Percentiles rank a stretch among this genome's conserved stretches.
phyloP scores from a whole-genome alignment of 2,329 filamentous ascomycete genomes.

The Keithomyces neogunnii region DNA sequence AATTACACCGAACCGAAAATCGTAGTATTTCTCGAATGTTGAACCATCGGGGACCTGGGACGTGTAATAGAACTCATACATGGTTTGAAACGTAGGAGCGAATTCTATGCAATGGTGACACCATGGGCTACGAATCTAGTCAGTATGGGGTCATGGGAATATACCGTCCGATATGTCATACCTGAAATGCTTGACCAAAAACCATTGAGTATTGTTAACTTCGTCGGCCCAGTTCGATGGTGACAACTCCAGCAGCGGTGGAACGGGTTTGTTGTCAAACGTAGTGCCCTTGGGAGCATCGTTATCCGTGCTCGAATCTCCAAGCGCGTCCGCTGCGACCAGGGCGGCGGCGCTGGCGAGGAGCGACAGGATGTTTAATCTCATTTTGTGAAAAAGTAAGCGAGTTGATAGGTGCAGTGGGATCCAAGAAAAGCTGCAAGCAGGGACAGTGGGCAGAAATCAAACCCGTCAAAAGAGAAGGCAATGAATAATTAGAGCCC shows the following conservation, averaged over 20 bases:
- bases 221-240: conserved; percentile 49
- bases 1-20: conserved; percentile 78
- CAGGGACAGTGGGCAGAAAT: neutral
- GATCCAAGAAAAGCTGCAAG: neutral
- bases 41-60: conserved; percentile 60
- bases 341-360: conserved; percentile 33
- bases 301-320: conserved; percentile 26
- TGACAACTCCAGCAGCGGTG: conserved; percentile 53
- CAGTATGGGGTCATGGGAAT: conserved; percentile 13
- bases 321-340: conserved; percentile 19
- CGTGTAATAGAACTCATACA: conserved; percentile 93
- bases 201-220: conserved; percentile 42
- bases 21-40: conserved; percentile 71
- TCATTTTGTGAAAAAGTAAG: conserved; percentile 18
- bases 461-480: neutral
- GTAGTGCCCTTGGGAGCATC: conserved; percentile 34
- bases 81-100: conserved; percentile 79
- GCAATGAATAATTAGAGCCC: neutral
- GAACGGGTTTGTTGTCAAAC: conserved; percentile 61
- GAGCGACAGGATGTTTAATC: conserved; percentile 31
- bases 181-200: conserved; percentile 61
- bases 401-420: conserved; percentile 3
- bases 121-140: conserved; percentile 37
- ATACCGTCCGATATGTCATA: conserved; percentile 20
- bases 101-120: conserved; percentile 69